These are phyloP conservation scores for Pseudogymnoascus sp. DNA, from an alignment of 2,329 filamentous ascomycete genomes.

Conservation along the genomic window DNA sequence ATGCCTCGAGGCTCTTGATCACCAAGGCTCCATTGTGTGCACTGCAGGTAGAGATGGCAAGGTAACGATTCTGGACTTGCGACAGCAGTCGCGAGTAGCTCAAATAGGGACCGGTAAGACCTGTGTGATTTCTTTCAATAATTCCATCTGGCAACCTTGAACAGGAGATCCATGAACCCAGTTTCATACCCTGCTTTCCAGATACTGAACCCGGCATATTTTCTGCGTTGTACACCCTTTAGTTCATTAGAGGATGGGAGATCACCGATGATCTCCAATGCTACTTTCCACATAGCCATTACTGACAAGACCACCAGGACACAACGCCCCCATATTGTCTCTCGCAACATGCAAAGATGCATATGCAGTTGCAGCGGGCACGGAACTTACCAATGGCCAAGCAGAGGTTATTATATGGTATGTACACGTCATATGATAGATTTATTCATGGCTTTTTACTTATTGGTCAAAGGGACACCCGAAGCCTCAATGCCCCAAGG, in stretches of 20 bases:
- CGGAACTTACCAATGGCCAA: constrained; percentile 60
- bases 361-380: constrained; percentile 63
- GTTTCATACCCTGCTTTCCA: neutral
- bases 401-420: constrained; percentile 58
- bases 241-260: neutral
- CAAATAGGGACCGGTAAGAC: neutral
- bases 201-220: neutral
- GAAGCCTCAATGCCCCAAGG: constrained; percentile 40
- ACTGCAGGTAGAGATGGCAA: constrained; percentile 68
- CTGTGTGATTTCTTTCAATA: neutral
- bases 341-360: constrained; percentile 52
- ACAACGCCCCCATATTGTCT: constrained; percentile 52
- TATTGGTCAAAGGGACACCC: constrained; percentile 47
- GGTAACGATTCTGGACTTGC: constrained; percentile 60
- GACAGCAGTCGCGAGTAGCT: constrained; percentile 25
- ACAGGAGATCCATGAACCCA: neutral
- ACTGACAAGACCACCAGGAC: constrained; percentile 28
- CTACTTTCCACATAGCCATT: neutral
- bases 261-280: neutral
- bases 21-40: constrained; percentile 47
- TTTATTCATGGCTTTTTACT: constrained; percentile 50
- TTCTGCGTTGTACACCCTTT: neutral
- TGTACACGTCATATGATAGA: constrained; percentile 49
- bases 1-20: constrained; percentile 51
- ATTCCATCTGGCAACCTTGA: neutral